Evolutionary conservation across 2,329 filamentous ascomycete species (phyloP).

Genomic region (Cytospora leucostoma): DNA sequence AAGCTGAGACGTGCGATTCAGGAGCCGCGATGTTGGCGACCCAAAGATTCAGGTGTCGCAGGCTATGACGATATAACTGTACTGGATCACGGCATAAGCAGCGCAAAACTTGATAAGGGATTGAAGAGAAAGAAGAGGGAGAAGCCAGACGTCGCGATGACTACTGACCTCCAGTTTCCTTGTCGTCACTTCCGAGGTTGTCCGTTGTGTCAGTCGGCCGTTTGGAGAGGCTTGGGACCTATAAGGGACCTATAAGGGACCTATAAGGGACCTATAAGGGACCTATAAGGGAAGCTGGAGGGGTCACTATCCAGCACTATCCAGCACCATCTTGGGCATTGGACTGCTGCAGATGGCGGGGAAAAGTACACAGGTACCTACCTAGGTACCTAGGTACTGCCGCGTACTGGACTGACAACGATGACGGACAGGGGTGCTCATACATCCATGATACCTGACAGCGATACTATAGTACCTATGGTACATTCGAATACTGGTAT

Average conservation of each 20-base stretch:
- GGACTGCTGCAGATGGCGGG: background rate
- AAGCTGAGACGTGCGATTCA: background rate
- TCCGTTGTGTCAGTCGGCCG: background rate
- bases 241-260: no score
- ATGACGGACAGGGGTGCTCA: slow-evolving; percentile 3
- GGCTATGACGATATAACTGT: background rate
- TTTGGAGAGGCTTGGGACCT: background rate
- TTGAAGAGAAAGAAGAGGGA: background rate
- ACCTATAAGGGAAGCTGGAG: background rate
- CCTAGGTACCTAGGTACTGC: no score
- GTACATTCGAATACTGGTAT: no score
- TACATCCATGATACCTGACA: background rate
- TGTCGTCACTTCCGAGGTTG: background rate
- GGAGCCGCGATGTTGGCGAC: background rate
- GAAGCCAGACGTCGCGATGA: slow-evolving; percentile 13
- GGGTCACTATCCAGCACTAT: background rate
- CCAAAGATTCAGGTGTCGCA: background rate
- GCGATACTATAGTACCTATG: no score
- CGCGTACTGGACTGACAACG: background rate
- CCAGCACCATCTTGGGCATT: background rate
- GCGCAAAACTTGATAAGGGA: background rate
- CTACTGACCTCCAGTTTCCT: background rate
- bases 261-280: no score
- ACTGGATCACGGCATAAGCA: background rate
- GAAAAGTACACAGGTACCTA: background rate